Percentiles rank a stretch among this genome's conserved stretches.
Evolutionary conservation across 345 rosid species (phyloP).

Genomic region (Populus alba): DNA sequence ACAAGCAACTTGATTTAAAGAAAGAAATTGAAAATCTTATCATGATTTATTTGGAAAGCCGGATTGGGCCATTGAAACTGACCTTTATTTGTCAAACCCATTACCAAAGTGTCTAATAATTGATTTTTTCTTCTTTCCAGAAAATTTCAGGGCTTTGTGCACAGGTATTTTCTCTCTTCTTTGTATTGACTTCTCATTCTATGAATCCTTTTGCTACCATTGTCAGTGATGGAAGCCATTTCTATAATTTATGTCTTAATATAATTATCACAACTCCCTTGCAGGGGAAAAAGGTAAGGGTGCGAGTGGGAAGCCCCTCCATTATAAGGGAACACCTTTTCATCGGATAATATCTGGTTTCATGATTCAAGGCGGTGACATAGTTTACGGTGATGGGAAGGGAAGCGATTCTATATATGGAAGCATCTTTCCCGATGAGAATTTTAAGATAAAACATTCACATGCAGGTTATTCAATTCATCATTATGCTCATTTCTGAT

Average conservation of each 20-base stretch:
- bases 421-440: slow-evolving; percentile 82
- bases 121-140: slow-evolving; percentile 43
- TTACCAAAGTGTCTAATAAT: slow-evolving; percentile 15
- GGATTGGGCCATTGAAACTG: background rate
- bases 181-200: background rate
- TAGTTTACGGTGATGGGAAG: slow-evolving; percentile 68
- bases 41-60: background rate
- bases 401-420: slow-evolving; percentile 81
- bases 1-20: background rate
- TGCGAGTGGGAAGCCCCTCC: slow-evolving; percentile 56
- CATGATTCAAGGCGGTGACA: slow-evolving; percentile 92
- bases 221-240: background rate
- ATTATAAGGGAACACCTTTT: slow-evolving; percentile 77
- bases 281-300: slow-evolving; percentile 72
- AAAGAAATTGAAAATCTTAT: background rate
- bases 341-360: slow-evolving; percentile 96
- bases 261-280: slow-evolving; percentile 1
- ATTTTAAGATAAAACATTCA: slow-evolving; percentile 78
- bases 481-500: slow-evolving; percentile 1
- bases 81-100: background rate
- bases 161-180: slow-evolving; percentile 56
- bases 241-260: background rate
- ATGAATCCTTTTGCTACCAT: background rate
- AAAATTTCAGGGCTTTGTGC: slow-evolving; percentile 94
- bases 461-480: slow-evolving; percentile 60